Percentiles rank a stretch among this genome's conserved stretches.
These are phyloP conservation scores for Catharanthus roseus DNA, from an alignment of 257 asterid genomes.

Conservation along the genomic window DNA sequence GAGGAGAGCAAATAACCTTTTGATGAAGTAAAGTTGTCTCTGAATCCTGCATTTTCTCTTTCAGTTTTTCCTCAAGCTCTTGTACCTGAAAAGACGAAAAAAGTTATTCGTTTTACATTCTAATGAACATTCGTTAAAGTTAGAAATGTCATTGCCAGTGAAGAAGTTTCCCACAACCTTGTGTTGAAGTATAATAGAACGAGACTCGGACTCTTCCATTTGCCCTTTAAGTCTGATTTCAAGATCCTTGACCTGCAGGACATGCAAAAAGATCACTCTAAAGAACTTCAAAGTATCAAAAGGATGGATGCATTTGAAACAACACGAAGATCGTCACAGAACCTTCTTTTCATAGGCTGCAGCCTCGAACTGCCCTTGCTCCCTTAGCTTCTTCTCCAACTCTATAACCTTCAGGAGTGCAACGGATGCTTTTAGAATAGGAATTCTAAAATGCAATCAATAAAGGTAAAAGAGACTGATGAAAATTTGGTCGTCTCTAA, in stretches of 20 bases:
- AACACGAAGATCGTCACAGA: not conserved
- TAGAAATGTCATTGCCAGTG: not conserved
- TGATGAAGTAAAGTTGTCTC: conserved; percentile 39
- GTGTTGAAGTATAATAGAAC: conserved; percentile 45
- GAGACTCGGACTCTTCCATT: conserved; percentile 45
- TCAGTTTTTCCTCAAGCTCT: conserved; percentile 53
- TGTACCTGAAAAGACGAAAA: conserved; percentile 44
- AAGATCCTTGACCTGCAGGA: conserved; percentile 66
- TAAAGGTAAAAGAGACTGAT: too few relatives aligned
- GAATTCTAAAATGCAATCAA: conserved; percentile 1
- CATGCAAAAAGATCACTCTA: conserved; percentile 9
- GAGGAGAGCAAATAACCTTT: conserved; percentile 33
- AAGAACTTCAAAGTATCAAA: not conserved
- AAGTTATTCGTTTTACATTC: not conserved
- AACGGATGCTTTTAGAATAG: conserved; percentile 3
- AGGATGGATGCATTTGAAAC: not conserved
- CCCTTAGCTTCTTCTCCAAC: conserved; percentile 70
- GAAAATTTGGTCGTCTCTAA: too few relatives aligned
- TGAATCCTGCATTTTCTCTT: conserved; percentile 44
- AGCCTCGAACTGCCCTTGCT: conserved; percentile 44
- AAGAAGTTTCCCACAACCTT: conserved; percentile 42
- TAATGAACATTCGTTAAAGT: not conserved
- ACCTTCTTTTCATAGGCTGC: conserved; percentile 68
- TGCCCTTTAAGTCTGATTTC: conserved; percentile 65
- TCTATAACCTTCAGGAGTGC: conserved; percentile 48